phyloP scores from a whole-genome alignment of 1,284 basidiomycete genomes.

The Irpex rosettiformis region DNA sequence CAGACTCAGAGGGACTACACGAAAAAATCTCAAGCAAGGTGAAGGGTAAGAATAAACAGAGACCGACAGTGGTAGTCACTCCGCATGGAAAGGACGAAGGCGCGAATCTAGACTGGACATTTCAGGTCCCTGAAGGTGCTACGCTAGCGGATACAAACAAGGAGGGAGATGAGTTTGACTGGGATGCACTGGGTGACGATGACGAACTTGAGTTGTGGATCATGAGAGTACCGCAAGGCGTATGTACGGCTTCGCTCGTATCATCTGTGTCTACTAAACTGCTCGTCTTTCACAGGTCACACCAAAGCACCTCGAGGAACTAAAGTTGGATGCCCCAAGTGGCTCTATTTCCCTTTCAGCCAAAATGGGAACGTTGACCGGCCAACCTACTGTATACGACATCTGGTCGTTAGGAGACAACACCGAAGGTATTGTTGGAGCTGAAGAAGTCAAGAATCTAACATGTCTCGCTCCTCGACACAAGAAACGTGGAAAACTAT shows the following conservation, averaged over 20 bases:
- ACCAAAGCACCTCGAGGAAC: slow-evolving; percentile 52
- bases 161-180: slow-evolving; percentile 59
- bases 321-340: slow-evolving; percentile 41
- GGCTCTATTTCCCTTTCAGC: slow-evolving; percentile 32
- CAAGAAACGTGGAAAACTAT: slow-evolving; percentile 56
- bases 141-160: slow-evolving; percentile 39
- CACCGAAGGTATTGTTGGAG: slow-evolving; percentile 39
- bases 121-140: slow-evolving; percentile 49
- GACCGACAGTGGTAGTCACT: slow-evolving; percentile 15
- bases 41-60: slow-evolving; percentile 16
- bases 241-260: slow-evolving; percentile 33
- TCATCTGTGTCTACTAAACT: slow-evolving; percentile 3
- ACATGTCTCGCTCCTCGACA: slow-evolving; percentile 62
- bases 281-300: slow-evolving; percentile 46
- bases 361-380: slow-evolving; percentile 43
- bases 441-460: slow-evolving; percentile 59
- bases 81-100: slow-evolving; percentile 43
- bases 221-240: slow-evolving; percentile 61
- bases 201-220: slow-evolving; percentile 66
- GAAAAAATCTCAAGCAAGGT: slow-evolving; percentile 1
- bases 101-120: slow-evolving; percentile 48
- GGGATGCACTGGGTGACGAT: slow-evolving; percentile 53
- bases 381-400: slow-evolving; percentile 55
- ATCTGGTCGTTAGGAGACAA: slow-evolving; percentile 40
- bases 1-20: neutral